Evolutionary conservation across 1,284 basidiomycete genomes (phyloP), one percentile per base, ranked within the genome.

Genomic region (Pyrrhoderma noxium): DNA sequence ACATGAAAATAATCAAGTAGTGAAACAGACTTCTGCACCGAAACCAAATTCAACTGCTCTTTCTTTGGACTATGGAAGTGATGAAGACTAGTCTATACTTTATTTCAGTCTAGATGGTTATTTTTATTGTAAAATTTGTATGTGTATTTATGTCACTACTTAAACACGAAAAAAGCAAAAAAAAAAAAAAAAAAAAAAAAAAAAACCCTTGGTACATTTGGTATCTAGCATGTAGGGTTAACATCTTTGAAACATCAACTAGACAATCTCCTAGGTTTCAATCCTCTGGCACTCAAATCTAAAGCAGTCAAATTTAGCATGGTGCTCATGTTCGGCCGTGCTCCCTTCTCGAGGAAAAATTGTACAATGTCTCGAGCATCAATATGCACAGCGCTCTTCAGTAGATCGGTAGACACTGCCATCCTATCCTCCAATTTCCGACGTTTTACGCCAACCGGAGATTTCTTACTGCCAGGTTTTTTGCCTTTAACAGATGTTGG

Each of bases 301-400:
- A n/a, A n/a, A n/a, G n/a, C n/a, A n/a, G n/a, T n/a, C n/a, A n/a
- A n/a, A n/a, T n/a, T n/a, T n/a, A n/a, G n/a, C n/a, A n/a, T n/a
- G n/a, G 11, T 31, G 27, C 11, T 31, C 64, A 88, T 76, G 61
- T 86, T 80, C 1, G 86, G 85, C 22, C 85, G 67, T 60, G 80
- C 79, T 8, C 84, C 82, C 66, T 90, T 92, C 63, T 89, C 89
- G 47, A 80, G 77, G 41, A 93, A 72, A 62, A 89, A 93, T 47
- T 85, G 72, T 46, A 83, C 75, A 43, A 89, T 82, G 57, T 87
- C 82, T 44, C 72, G 70, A 5, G 85, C 84, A 49, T 76, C 72
- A 54, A 70, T 72, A 58, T 74, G 76, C 3, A 87, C 76, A 1
- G 88, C 88, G 8, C 67, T 63, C 59, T 69, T 80, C 47, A 93